Base-by-base conservation (phyloP, 2,329 filamentous ascomycete genomes). In the Xylaria sp. region DNA sequence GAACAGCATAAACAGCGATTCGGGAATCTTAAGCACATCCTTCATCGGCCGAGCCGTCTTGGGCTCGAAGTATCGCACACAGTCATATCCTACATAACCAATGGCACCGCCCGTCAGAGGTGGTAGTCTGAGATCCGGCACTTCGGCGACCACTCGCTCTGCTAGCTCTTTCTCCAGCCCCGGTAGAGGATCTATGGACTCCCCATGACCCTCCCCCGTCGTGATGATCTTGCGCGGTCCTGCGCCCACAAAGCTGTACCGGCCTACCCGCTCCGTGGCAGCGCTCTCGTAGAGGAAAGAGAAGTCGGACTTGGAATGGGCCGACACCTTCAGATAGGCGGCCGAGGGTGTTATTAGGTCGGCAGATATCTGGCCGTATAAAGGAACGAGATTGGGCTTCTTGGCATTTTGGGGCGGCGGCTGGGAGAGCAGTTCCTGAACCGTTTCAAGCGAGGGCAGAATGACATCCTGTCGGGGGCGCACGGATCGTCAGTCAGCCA, bases 251-350 rank as follows among this genome's bases (percentile, higher is more conserved):
- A 99, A 99, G 83, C 93, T 97, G 81, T 97, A 98, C 75, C 96
- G 88, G 66, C 95, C 95, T 72, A 99, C 93, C 20, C 91, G 94
- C 81, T 98, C 95, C 32, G 94, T 95, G 25, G 94, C 94, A 30
- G 95, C 96, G 76, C 94, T 97, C 82, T 99, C 96, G 80, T 97
- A 97, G 56, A 99, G 88, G 79, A 97, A 98, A 3, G 95, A 97
- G 76, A 93, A 90, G 73, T 93, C 90, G 57, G 92, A 92, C 73
- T 87, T 83, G 34, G 87, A 91, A 85, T 91, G 90, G 70, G 90
- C 87, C 41, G 93, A 91, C 73, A 97, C 86, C 82, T 97, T 98
- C 72, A 99, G 87, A 81, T 98, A 99, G 74, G 97, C 95, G 70
- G 93, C 89, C n/a, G 93, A 95, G 3, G 96, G 96, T 1, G 95